These are phyloP conservation scores for Fistulinella cinereoalba DNA, from an alignment of 1,284 basidiomycete genomes.

Conservation along the genomic window DNA sequence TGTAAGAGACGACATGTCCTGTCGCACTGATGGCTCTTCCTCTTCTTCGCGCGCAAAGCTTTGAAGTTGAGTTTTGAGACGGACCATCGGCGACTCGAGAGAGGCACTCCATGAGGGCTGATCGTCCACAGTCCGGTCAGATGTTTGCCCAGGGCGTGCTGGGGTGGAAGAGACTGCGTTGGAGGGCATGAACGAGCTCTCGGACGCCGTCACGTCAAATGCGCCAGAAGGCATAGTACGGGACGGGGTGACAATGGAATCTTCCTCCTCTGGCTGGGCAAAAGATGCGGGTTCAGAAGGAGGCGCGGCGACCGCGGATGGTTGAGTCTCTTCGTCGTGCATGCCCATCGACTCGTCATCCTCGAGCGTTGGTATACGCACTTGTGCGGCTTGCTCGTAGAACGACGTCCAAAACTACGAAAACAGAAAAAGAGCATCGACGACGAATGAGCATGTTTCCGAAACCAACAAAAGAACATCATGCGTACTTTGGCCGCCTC, in stretches of 20 bases:
- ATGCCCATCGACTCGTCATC: slow-evolving; percentile 59
- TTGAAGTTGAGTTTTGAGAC: slow-evolving; percentile 66
- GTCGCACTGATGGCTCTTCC: slow-evolving; percentile 12
- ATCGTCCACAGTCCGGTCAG: slow-evolving; percentile 43
- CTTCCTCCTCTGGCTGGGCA: slow-evolving; percentile 10
- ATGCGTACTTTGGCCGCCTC: slow-evolving; percentile 80
- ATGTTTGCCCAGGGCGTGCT: slow-evolving; percentile 42
- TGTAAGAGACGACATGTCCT: slow-evolving; percentile 20
- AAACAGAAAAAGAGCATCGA: too few species aligned
- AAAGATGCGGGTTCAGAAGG: slow-evolving; percentile 13
- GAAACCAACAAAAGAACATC: slow-evolving; percentile 7
- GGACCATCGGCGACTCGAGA: slow-evolving; percentile 73
- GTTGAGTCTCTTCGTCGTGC: slow-evolving; percentile 46
- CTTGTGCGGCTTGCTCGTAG: slow-evolving; percentile 88
- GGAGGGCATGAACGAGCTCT: slow-evolving; percentile 67
- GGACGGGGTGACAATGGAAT: slow-evolving; percentile 19
- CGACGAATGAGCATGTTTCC: not conserved
- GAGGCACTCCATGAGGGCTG: slow-evolving; percentile 64
- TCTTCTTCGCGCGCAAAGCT: slow-evolving; percentile 51
- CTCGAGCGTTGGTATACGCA: slow-evolving; percentile 71
- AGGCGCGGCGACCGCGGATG: slow-evolving; percentile 16
- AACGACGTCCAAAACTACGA: slow-evolving; percentile 97
- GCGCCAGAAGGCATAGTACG: slow-evolving; percentile 13
- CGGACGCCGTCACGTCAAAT: slow-evolving; percentile 50
- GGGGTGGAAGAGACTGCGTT: slow-evolving; percentile 75